phyloP scores from a whole-genome alignment of 352 stramenopile genomes.

The Aphanomyces astaci region DNA sequence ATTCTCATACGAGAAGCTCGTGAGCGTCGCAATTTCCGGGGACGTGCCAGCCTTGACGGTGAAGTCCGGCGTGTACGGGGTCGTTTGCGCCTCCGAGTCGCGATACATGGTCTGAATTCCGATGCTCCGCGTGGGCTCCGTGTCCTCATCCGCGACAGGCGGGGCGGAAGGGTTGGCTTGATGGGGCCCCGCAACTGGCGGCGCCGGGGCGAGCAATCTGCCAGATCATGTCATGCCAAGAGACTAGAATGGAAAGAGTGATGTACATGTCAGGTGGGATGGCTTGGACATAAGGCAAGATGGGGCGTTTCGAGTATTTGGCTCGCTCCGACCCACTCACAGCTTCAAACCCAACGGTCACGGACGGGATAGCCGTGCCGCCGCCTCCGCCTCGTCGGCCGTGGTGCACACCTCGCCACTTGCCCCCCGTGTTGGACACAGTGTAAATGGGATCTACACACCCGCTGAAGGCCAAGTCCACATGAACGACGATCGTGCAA shows the following conservation, averaged over 20 bases:
- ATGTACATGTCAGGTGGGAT: slow-evolving; percentile 83
- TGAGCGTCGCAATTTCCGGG: slow-evolving; percentile 82
- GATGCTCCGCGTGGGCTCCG: slow-evolving; percentile 49
- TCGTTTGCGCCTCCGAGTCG: slow-evolving; percentile 90
- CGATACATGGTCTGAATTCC: slow-evolving; percentile 88
- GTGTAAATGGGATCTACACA: slow-evolving; percentile 62
- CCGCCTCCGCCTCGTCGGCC: slow-evolving; percentile 24
- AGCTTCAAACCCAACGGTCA: slow-evolving; percentile 35
- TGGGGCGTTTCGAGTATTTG: slow-evolving; percentile 86
- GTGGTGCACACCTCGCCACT: slow-evolving; percentile 42
- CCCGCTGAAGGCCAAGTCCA: background rate
- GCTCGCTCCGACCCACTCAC: slow-evolving; percentile 66
- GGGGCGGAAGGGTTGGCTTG: slow-evolving; percentile 26
- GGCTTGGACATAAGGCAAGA: slow-evolving; percentile 81
- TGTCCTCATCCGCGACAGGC: slow-evolving; percentile 29
- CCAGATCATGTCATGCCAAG: background rate
- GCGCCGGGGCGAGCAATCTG: slow-evolving; percentile 50
- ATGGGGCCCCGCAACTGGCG: background rate
- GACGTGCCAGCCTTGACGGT: slow-evolving; percentile 51
- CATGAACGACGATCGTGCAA: background rate
- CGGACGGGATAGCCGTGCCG: slow-evolving; percentile 28
- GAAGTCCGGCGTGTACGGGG: slow-evolving; percentile 90
- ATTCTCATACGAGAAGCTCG: slow-evolving; percentile 49
- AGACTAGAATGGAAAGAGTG: too few species aligned
- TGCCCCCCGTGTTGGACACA: slow-evolving; percentile 52